Evolutionary conservation across 176 grass and related monocot species (phyloP).

Genomic region (Aegilops umbellulata): DNA sequence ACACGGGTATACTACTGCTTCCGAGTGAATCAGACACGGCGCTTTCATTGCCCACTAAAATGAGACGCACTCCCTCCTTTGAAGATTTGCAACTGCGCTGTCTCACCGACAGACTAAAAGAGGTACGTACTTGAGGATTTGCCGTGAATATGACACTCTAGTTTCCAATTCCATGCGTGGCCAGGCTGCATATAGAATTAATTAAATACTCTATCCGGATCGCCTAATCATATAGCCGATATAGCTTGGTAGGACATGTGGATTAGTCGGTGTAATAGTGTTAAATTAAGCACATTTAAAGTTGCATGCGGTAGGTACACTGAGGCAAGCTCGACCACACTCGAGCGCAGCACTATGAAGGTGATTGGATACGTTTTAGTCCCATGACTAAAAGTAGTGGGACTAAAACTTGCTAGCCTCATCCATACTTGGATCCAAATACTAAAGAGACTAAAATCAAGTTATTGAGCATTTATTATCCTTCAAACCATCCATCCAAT

Average conservation of each 20-base stretch:
- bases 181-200: not conserved
- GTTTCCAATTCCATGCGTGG: not conserved
- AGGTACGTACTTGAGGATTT: not conserved
- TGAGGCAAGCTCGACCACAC: not conserved
- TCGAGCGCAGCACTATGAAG: not conserved
- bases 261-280: not conserved
- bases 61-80: not conserved
- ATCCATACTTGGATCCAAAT: too few relatives aligned
- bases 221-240: slow-evolving; percentile 6
- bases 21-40: not conserved
- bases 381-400: too few relatives aligned
- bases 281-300: not conserved
- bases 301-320: slow-evolving; percentile 17
- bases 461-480: too few relatives aligned
- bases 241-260: not conserved
- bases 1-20: too few relatives aligned
- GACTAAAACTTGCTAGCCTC: too few relatives aligned
- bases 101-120: not conserved
- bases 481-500: too few relatives aligned
- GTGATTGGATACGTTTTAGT: too few relatives aligned
- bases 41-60: not conserved
- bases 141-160: not conserved
- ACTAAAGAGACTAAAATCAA: too few relatives aligned
- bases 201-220: not conserved
- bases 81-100: not conserved